Evolutionary conservation across 176 grass and related monocot species (phyloP), one percentile per base, ranked within the genome.

Genomic region (Melocanna baccifera): DNA sequence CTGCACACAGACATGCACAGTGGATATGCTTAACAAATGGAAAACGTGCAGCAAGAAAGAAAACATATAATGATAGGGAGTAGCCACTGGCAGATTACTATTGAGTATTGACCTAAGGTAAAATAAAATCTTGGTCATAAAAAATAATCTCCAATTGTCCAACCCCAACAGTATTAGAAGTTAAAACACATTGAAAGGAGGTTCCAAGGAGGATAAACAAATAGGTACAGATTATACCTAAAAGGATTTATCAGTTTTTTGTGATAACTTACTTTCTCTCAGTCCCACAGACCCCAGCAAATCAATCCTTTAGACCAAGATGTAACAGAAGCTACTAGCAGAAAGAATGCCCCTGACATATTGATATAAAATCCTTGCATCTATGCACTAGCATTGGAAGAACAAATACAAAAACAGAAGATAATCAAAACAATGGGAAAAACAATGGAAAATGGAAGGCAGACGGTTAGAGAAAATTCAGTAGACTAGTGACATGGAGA

Each of bases 1-100:
- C 90, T 94, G 92, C 86, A 89, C 20, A 75, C 67, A 82, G 87
- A 87, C 62, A 86, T 83, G 73, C 8, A 86, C 0, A 18, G 66
- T 61, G 36, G 73, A 83, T 56, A 86, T 73, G 37, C 84, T 86
- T 86, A 86, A 86, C 20, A 65, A 71, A 53, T 25, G 16, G 28
- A 70, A 84, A 34, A 57, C 34, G 16, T 65, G 20, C 82, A 72
- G 58, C 28, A 57, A 66, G 63, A 65, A 46, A 63, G 19, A 69
- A 81, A 55, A n/a, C 71, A 81, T 2, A 79, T 32, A 63, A 77
- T 65, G 37, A 28, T 71, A 77, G 28, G 77, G 42, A 76, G 32
- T 61, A 45, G 12, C 45, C 32, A 32, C 30, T 75, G 64, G 19
- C 41, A 37, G 47, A 79, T 79, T 52, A 26, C 62, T 67, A 67